phyloP scores from a whole-genome alignment of 441 rosid species.

The Cnidoscolus chayamansa region DNA sequence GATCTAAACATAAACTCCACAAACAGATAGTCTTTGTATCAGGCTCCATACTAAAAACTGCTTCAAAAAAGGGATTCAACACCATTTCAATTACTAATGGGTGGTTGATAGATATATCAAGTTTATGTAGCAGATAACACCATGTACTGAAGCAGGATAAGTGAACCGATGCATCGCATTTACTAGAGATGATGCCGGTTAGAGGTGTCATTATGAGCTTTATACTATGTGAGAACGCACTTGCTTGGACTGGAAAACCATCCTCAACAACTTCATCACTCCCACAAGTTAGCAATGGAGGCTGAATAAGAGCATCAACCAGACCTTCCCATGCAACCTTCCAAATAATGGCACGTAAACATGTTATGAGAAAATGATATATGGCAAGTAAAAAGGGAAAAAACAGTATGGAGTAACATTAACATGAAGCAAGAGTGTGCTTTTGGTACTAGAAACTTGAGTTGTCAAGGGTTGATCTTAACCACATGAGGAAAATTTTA shows the following conservation, averaged over 20 bases:
- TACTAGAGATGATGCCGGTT: conserved; percentile 39
- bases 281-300: conserved; percentile 20
- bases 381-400: background rate
- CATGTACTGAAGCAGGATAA: conserved; percentile 53
- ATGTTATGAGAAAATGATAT: background rate
- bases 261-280: conserved; percentile 18
- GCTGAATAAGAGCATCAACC: conserved; percentile 43
- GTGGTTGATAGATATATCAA: conserved; percentile 36
- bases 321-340: conserved; percentile 66
- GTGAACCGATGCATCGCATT: conserved; percentile 41
- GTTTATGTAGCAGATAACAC: conserved; percentile 55
- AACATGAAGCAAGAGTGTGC: background rate
- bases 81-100: conserved; percentile 34
- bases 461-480: background rate
- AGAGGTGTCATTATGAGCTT: conserved; percentile 54
- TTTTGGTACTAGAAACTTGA: background rate
- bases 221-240: conserved; percentile 38
- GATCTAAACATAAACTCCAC: conserved; percentile 46
- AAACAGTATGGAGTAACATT: background rate
- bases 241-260: conserved; percentile 26
- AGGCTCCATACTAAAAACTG: conserved; percentile 37
- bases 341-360: conserved; percentile 19
- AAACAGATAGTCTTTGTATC: conserved; percentile 29
- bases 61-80: conserved; percentile 43
- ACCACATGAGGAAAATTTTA: background rate